These are phyloP conservation scores for Penicillium cinerascens DNA, from an alignment of 495 filamentous ascomycete species.

Conservation along the genomic window DNA sequence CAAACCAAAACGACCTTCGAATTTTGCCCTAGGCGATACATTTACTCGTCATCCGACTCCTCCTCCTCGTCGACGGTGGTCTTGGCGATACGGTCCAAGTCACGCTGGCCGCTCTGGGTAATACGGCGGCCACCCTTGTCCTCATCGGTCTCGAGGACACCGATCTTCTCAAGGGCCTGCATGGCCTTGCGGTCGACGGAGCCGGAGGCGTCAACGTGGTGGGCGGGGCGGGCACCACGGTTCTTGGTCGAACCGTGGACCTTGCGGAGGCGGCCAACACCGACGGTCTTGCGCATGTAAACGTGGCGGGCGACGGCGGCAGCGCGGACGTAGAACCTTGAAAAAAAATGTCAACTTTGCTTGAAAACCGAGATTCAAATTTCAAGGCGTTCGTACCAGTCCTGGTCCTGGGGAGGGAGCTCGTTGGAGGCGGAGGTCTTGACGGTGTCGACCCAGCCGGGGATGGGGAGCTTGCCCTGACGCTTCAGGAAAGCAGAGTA, in stretches of 20 bases:
- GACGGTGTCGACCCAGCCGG: constrained; percentile 98
- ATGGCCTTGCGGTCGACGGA: constrained; percentile 93
- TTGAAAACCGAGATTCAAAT: not conserved
- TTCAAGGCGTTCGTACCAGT: constrained; percentile 59
- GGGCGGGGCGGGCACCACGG: constrained; percentile 83
- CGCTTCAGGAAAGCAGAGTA: constrained; percentile 98
- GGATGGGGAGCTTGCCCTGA: constrained; percentile 96
- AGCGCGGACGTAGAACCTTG: constrained; percentile 93
- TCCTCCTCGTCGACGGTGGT: constrained; percentile 53
- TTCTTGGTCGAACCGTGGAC: constrained; percentile 96
- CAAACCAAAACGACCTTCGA: constrained; percentile 31
- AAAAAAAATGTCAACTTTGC: not conserved
- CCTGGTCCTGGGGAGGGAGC: constrained; percentile 92
- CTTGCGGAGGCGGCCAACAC: constrained; percentile 88
- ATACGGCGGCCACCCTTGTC: constrained; percentile 96
- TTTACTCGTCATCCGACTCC: constrained; percentile 52
- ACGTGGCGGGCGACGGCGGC: constrained; percentile 94
- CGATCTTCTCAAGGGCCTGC: constrained; percentile 98
- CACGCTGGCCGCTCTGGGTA: constrained; percentile 93
- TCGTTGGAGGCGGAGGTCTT: constrained; percentile 95
- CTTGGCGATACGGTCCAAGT: constrained; percentile 85
- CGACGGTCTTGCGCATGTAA: constrained; percentile 98
- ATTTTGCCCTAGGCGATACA: constrained; percentile 40
- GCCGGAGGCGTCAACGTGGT: constrained; percentile 94
- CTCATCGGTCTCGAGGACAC: constrained; percentile 92